phyloP scores from a whole-genome alignment of 129 eudicot species.

The Deinandra increscens region DNA sequence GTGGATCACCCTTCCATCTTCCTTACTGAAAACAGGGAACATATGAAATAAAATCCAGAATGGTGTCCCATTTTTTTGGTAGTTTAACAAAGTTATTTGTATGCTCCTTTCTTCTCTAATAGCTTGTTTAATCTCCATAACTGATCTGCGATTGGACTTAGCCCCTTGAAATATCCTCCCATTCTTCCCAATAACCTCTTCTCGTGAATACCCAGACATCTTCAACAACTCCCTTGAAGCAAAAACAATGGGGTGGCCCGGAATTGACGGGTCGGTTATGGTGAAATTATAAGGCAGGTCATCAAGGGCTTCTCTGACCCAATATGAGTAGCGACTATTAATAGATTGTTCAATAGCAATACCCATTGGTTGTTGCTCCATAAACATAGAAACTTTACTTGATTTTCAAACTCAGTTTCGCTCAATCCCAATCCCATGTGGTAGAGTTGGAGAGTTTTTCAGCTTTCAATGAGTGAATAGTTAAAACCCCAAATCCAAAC shows the following conservation, averaged over 20 bases:
- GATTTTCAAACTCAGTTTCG: conserved; percentile 4
- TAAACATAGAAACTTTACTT: conserved; percentile 15
- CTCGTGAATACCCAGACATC: conserved; percentile 64
- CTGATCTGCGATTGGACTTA: conserved; percentile 62
- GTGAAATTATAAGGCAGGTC: conserved; percentile 71
- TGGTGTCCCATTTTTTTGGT: conserved; percentile 71
- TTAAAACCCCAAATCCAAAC: not conserved
- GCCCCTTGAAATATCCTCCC: conserved; percentile 82
- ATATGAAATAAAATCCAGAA: conserved; percentile 89
- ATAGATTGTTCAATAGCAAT: conserved; percentile 52
- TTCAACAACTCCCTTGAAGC: conserved; percentile 74
- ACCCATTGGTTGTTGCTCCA: conserved; percentile 51
- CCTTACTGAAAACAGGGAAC: conserved; percentile 81
- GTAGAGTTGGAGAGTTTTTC: conserved; percentile 27
- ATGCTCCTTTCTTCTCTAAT: conserved; percentile 62
- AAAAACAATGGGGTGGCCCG: conserved; percentile 88
- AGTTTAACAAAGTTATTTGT: conserved; percentile 64
- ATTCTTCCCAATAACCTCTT: conserved; percentile 78
- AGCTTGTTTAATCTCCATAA: conserved; percentile 81
- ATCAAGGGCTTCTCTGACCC: conserved; percentile 72
- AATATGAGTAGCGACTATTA: conserved; percentile 49
- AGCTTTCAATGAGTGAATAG: not conserved
- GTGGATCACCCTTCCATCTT: conserved; percentile 69
- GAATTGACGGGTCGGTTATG: conserved; percentile 74
- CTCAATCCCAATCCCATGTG: conserved; percentile 84